These are phyloP conservation scores for Salix viminalis DNA, from an alignment of 345 rosid species.

Conservation along the genomic window DNA sequence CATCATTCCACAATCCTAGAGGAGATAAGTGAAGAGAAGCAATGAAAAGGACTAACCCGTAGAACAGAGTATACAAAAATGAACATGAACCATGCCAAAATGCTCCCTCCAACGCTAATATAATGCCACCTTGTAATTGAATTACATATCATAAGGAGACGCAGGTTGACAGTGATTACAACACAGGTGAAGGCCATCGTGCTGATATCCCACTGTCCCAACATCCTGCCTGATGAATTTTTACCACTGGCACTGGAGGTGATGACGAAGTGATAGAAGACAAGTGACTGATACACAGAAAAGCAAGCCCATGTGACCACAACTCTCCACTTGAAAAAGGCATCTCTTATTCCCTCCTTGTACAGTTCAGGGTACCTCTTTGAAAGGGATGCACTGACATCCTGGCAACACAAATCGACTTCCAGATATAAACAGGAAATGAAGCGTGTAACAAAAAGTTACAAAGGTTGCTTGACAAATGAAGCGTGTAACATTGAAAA, in stretches of 20 bases:
- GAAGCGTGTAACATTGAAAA: not conserved
- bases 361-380: slow-evolving; percentile 94
- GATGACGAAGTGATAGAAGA: slow-evolving; percentile 65
- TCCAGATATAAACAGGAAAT: not conserved
- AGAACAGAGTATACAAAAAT: slow-evolving; percentile 67
- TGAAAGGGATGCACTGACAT: slow-evolving; percentile 90
- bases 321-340: slow-evolving; percentile 86
- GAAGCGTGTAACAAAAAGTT: not conserved
- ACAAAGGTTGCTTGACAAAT: too few relatives aligned
- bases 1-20: not conserved
- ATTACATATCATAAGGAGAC: slow-evolving; percentile 92
- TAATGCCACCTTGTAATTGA: slow-evolving; percentile 91
- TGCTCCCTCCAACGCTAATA: slow-evolving; percentile 85
- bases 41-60: slow-evolving; percentile 20
- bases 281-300: slow-evolving; percentile 83
- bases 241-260: slow-evolving; percentile 52
- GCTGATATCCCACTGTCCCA: slow-evolving; percentile 98
- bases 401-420: slow-evolving; percentile 44
- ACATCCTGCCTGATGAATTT: slow-evolving; percentile 71
- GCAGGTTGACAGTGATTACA: slow-evolving; percentile 84
- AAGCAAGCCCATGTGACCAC: slow-evolving; percentile 84
- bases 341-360: slow-evolving; percentile 81
- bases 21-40: not conserved
- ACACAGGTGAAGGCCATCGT: slow-evolving; percentile 94
- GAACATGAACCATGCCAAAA: slow-evolving; percentile 80